These are phyloP conservation scores for Musa itinerans DNA, from an alignment of 176 grass and related monocot species.

Conservation along the genomic window DNA sequence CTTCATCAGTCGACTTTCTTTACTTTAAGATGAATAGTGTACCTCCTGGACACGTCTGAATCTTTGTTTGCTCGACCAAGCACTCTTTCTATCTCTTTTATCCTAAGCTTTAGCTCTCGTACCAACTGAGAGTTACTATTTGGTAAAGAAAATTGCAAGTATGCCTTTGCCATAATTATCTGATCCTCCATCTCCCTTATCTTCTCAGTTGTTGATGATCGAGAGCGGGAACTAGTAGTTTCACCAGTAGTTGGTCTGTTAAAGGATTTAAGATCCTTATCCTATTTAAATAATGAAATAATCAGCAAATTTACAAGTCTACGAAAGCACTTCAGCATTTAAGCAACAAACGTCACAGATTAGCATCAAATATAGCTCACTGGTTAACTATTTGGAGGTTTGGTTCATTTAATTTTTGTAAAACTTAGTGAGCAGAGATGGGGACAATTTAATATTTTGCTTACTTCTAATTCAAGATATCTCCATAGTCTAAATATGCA, in stretches of 20 bases:
- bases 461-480: too few relatives aligned
- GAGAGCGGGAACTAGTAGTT: conserved; percentile 31
- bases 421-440: background rate
- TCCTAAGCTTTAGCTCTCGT: conserved; percentile 60
- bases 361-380: background rate
- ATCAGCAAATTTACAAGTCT: background rate
- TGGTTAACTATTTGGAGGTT: background rate
- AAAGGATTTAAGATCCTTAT: conserved; percentile 9
- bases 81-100: conserved; percentile 69
- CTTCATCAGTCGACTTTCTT: background rate
- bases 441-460: too few relatives aligned
- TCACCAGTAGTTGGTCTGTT: conserved; percentile 23
- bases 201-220: conserved; percentile 34
- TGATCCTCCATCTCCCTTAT: conserved; percentile 87
- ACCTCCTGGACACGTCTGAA: conserved; percentile 54
- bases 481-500: too few relatives aligned
- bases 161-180: conserved; percentile 59
- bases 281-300: background rate
- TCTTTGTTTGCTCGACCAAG: conserved; percentile 36
- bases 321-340: background rate
- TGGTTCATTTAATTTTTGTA: background rate
- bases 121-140: conserved; percentile 42
- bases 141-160: conserved; percentile 49
- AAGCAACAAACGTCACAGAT: background rate
- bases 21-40: conserved; percentile 9